Evolutionary conservation across 2,329 filamentous ascomycete genomes (phyloP), one percentile per base, ranked within the genome.

Genomic region (Aspergillus candidus): DNA sequence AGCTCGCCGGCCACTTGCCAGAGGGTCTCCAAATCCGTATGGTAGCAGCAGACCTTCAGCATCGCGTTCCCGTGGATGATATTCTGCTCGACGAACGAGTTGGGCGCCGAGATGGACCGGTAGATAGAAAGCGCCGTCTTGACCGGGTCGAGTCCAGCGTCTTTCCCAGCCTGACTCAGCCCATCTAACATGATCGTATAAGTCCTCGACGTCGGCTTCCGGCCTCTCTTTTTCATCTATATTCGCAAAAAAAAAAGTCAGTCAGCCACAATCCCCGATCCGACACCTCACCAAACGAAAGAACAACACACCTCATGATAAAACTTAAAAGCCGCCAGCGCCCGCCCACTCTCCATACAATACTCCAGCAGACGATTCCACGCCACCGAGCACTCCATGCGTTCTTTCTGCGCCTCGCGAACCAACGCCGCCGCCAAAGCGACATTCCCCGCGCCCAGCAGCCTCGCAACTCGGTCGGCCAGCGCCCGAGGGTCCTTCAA

Each of bases 171-270:
- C 34, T 74, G 68, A 33, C 83, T 77, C 43, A 90, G 80, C 27
- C 89, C 91, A 40, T 79, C 75, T 53, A 98, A 82, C 46, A 97
- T 78, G 46, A 87, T 82, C 13, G 87, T 93, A 61, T 86, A 96
- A 0, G 93, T 96, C 56, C 84, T 79, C 3, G 80, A 77, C 61
- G 90, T 91, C 1, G 93, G 91, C 18, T 78, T 73, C 57, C 94
- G 85, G 4, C 76, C 83, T 49, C 89, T 79, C 70, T 97, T 97
- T 71, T 97, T 98, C 91, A 98, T 97, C 85, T 88, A 54, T 11
- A 46, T 18, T 5, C 18, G 36, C 27, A 31, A 34, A 44, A 49
- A 58, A 58, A 41, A n/a, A 2, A 3, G 18, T 41, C 22, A 18
- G 39, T 45, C 35, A 54, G 39, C 34, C 17, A 13, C 11, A 22